phyloP scores from a whole-genome alignment of 1,284 basidiomycete species.

The Moesziomyces parantarcticus region DNA sequence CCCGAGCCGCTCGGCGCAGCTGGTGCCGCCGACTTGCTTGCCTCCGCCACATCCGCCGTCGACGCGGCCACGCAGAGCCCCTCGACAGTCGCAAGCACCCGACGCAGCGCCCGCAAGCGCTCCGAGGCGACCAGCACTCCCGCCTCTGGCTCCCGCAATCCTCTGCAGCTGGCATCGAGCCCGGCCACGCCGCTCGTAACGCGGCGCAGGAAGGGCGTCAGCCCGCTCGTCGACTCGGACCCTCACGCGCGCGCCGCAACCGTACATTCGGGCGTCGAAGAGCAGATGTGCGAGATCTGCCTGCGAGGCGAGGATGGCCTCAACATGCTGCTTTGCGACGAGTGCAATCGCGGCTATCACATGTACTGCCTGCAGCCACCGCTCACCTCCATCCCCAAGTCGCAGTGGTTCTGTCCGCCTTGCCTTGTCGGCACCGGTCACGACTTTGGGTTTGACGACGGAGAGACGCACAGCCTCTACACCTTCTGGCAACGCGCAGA shows the following conservation, averaged over 20 bases:
- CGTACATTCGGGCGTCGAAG: conserved; percentile 16
- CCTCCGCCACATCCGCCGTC: conserved; percentile 16
- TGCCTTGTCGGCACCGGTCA: conserved; percentile 94
- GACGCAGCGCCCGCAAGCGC: conserved; percentile 39
- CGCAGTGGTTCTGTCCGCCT: conserved; percentile 95
- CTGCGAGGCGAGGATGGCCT: conserved; percentile 85
- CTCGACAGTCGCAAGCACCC: conserved; percentile 30
- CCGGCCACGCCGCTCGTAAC: conserved; percentile 24
- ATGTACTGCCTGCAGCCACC: conserved; percentile 96
- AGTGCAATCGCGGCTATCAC: conserved; percentile 94
- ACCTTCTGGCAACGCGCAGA: conserved; percentile 91
- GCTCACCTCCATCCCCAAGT: conserved; percentile 82
- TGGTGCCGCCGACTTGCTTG: conserved; percentile 26
- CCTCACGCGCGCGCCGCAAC: conserved; percentile 9
- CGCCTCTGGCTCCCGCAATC: conserved; percentile 20
- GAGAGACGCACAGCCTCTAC: conserved; percentile 91
- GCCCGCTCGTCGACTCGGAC: conserved; percentile 35
- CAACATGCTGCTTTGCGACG: conserved; percentile 94
- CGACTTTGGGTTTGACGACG: conserved; percentile 98
- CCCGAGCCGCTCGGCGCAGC: conserved; percentile 36
- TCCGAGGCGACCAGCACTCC: conserved; percentile 29
- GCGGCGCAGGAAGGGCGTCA: conserved; percentile 35
- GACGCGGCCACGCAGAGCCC: conserved; percentile 27
- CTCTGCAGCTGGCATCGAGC: conserved; percentile 23
- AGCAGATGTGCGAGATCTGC: conserved; percentile 70